These are phyloP conservation scores for Huntiella abstrusa DNA, from an alignment of 2,329 filamentous ascomycete genomes.

Conservation along the genomic window DNA sequence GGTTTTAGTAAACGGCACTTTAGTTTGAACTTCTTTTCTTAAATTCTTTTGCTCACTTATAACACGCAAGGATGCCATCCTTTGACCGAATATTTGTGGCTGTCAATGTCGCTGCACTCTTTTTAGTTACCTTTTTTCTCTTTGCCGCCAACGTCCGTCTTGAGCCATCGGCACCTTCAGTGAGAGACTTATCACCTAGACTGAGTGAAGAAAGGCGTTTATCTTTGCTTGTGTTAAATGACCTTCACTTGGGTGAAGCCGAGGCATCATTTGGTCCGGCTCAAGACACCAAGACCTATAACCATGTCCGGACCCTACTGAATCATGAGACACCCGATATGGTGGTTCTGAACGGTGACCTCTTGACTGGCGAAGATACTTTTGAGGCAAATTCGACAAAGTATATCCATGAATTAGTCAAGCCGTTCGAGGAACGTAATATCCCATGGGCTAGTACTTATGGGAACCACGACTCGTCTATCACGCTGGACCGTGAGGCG, in stretches of 20 bases:
- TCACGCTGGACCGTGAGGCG: constrained; percentile 31
- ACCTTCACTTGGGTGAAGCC: constrained; percentile 56
- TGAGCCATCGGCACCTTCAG: constrained; percentile 3
- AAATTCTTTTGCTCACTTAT: neutral
- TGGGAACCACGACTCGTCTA: constrained; percentile 49
- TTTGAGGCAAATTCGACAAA: constrained; percentile 27
- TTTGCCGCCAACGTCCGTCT: constrained; percentile 4
- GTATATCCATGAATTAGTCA: constrained; percentile 41
- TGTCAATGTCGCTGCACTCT: constrained; percentile 1
- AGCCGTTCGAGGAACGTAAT: constrained; percentile 33
- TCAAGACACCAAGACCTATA: constrained; percentile 36
- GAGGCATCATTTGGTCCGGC: constrained; percentile 26
- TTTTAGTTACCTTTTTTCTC: neutral
- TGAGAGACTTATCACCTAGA: neutral
- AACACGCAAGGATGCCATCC: neutral
- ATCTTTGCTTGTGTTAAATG: constrained; percentile 42
- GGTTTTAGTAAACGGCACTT: neutral
- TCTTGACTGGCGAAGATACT: constrained; percentile 49
- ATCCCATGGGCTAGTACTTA: constrained; percentile 49
- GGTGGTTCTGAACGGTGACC: constrained; percentile 51
- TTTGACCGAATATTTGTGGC: neutral
- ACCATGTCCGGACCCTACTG: constrained; percentile 39
- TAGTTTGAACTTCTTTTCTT: neutral
- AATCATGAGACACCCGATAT: constrained; percentile 36
- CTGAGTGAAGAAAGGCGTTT: constrained; percentile 24